Evolutionary conservation across 73 alveolate genomes (phyloP).

Genomic region (Paramecium octaurelia): DNA sequence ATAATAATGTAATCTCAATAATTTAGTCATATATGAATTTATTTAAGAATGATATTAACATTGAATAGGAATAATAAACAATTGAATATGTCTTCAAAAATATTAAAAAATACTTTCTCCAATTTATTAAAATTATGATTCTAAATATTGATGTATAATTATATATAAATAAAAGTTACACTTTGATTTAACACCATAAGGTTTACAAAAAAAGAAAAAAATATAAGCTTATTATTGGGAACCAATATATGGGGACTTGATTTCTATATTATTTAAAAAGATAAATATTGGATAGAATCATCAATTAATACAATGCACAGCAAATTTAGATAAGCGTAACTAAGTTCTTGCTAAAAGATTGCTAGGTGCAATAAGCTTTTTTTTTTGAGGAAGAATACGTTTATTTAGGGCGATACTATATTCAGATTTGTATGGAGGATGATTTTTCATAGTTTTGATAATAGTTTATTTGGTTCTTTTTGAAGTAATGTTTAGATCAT

Average conservation of each 20-base stretch:
- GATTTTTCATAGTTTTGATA: neutral
- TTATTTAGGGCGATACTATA: neutral
- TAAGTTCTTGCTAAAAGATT: neutral
- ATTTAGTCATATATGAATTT: no score
- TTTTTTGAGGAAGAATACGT: neutral
- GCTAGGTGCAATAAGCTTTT: neutral
- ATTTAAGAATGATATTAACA: no score
- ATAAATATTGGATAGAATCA: neutral
- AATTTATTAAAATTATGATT: no score
- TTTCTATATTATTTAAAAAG: neutral
- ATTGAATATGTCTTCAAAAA: no score
- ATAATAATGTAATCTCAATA: no score
- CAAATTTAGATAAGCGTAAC: neutral
- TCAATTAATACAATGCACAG: neutral
- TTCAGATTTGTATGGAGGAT: neutral
- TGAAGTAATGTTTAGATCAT: neutral
- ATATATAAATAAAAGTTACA: no score
- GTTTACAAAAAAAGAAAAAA: no score
- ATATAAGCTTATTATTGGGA: neutral
- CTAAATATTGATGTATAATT: no score
- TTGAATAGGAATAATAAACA: no score
- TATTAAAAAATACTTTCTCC: no score
- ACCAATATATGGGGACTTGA: neutral
- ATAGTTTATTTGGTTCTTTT: constrained; percentile 1
- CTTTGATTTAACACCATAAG: no score